Conservation (phyloP, 2,329 filamentous ascomycete genomes). For the Aspergillus ochraceus region DNA sequence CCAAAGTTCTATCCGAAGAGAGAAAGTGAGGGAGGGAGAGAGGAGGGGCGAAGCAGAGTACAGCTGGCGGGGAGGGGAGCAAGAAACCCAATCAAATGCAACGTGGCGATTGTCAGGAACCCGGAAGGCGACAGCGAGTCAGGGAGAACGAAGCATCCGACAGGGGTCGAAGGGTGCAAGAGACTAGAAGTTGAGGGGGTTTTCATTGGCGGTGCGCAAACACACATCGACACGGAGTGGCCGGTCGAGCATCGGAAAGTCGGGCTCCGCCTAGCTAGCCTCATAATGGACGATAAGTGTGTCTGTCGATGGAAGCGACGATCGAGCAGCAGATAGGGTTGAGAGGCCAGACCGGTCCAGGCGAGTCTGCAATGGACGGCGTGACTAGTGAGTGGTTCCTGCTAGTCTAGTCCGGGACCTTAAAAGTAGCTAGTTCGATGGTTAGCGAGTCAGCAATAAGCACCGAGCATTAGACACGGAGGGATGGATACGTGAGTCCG, state of each 20-base stretch:
- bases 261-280: not conserved
- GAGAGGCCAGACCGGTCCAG: slow-evolving; percentile 12
- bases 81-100: not conserved
- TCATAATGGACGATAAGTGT: too few species aligned
- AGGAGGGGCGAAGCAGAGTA: not conserved
- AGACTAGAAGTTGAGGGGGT: not conserved
- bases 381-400: not conserved
- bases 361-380: not conserved
- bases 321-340: not conserved
- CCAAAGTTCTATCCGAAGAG: not conserved
- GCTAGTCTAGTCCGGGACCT: slow-evolving; percentile 1
- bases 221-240: not conserved
- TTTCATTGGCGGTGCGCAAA: not conserved
- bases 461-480: not conserved
- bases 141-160: not conserved
- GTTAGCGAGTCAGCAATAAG: not conserved
- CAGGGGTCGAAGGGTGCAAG: too few species aligned
- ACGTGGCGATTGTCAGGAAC: not conserved
- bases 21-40: not conserved
- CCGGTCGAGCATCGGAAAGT: not conserved
- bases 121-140: not conserved
- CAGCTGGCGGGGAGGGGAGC: not conserved
- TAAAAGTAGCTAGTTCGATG: not conserved
- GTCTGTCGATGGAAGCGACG: not conserved
- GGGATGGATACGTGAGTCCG: too few species aligned